phyloP scores from a whole-genome alignment of 2,329 filamentous ascomycete species.

The Verticillium albo-atrum region DNA sequence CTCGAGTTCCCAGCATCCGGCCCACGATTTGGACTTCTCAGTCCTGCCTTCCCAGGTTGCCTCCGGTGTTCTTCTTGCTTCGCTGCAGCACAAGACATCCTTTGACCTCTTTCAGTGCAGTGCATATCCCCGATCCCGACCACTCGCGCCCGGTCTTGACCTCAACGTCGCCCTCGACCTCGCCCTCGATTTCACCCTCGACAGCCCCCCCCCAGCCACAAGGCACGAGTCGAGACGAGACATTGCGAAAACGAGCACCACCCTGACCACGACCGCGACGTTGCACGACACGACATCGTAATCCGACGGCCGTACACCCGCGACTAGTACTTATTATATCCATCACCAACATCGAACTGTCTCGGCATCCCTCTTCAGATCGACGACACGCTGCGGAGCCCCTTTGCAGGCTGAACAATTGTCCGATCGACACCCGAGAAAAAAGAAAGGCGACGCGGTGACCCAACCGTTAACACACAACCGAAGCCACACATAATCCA shows the following conservation, averaged over 20 bases:
- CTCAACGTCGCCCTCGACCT: not conserved
- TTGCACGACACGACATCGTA: not conserved
- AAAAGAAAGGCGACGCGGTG: not conserved
- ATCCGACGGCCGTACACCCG: not conserved
- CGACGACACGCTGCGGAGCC: not conserved
- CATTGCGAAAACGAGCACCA: not conserved
- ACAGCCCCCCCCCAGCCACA: not conserved
- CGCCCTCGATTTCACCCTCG: constrained; percentile 1
- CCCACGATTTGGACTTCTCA: not conserved
- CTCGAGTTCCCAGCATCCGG: constrained; percentile 1
- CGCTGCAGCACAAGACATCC: not conserved
- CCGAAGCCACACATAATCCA: not conserved
- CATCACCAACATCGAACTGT: not conserved
- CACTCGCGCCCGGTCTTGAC: too few relatives aligned
- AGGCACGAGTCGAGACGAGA: not conserved
- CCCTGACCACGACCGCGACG: not conserved
- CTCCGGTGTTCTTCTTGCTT: constrained; percentile 2
- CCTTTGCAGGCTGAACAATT: not conserved
- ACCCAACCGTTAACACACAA: not conserved
- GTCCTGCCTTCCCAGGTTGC: constrained; percentile 5
- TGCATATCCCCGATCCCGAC: too few relatives aligned
- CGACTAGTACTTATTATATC: not conserved
- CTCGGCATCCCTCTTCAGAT: not conserved
- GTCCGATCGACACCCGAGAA: not conserved
- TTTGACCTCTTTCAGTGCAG: constrained; percentile 7